phyloP scores from a whole-genome alignment of 2,329 filamentous ascomycete species.

The Ambrosiella beaveri region DNA sequence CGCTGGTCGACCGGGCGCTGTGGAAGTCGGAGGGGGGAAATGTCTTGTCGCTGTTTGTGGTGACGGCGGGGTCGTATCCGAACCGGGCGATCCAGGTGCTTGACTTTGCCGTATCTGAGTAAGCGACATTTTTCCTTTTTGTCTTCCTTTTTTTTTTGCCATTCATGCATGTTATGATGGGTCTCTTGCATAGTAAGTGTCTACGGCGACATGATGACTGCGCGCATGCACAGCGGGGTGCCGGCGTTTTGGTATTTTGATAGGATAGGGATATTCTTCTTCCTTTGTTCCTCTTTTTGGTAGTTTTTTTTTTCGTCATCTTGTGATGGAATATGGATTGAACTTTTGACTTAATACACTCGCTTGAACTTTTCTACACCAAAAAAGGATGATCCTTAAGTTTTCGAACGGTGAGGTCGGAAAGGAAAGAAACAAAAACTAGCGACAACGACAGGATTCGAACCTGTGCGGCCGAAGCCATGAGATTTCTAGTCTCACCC shows the following conservation, averaged over 20 bases:
- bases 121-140: background rate
- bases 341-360: too few species aligned
- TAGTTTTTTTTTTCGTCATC: background rate
- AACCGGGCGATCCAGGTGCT: conserved; percentile 8
- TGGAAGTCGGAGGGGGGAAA: conserved; percentile 7
- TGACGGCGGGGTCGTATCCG: conserved; percentile 7
- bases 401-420: too few species aligned
- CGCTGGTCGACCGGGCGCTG: conserved; percentile 13
- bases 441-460: background rate
- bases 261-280: background rate
- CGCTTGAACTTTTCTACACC: too few species aligned
- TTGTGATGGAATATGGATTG: background rate
- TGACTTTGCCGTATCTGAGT: background rate
- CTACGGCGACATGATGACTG: background rate
- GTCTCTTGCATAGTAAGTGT: background rate
- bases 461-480: background rate
- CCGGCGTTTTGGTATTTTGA: background rate
- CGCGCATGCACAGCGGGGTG: background rate
- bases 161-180: too few species aligned
- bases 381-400: too few species aligned
- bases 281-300: background rate
- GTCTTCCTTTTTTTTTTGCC: too few species aligned
- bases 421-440: background rate
- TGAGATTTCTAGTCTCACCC: background rate
- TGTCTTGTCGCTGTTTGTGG: conserved; percentile 12